Percentiles rank a stretch among this genome's conserved stretches.
Conservation (phyloP, 805 yeast species). For the Candida dajiaensis region DNA sequence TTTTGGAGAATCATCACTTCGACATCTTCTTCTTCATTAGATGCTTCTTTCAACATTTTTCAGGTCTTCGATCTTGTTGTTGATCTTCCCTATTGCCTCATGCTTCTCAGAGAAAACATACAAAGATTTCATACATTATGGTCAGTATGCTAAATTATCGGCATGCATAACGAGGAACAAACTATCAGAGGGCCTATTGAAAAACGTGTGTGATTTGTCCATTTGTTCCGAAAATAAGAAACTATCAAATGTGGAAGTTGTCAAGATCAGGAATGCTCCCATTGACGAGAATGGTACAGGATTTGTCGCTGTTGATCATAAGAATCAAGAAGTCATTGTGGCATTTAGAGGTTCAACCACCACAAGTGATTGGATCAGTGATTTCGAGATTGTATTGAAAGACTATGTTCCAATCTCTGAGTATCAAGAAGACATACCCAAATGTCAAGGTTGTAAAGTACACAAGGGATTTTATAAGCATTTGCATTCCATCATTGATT, state of each 20-base stretch:
- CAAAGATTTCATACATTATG: conserved; percentile 16
- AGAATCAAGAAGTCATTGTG: conserved; percentile 39
- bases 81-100: neutral
- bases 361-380: conserved; percentile 61
- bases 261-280: conserved; percentile 15
- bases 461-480: conserved; percentile 62
- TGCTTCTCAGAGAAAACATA: conserved; percentile 8
- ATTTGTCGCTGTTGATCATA: conserved; percentile 45
- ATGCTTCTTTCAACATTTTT: too few species aligned
- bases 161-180: conserved; percentile 16
- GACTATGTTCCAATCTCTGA: conserved; percentile 14
- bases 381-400: conserved; percentile 36
- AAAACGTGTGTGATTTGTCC: conserved; percentile 14
- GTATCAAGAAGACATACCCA: conserved; percentile 3
- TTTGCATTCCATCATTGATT: conserved; percentile 34
- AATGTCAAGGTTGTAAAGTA: conserved; percentile 48
- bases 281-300: conserved; percentile 42
- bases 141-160: conserved; percentile 15
- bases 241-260: conserved; percentile 7
- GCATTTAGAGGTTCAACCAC: conserved; percentile 64
- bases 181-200: conserved; percentile 7
- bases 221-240: conserved; percentile 10
- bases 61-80: neutral
- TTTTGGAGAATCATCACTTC: too few species aligned
- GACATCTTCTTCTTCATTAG: too few species aligned